Percentiles rank a stretch among this genome's conserved stretches.
Evolutionary conservation across 192 early-diverging fungal genomes (phyloP).

Genomic region (Coemansia guatemalensis): DNA sequence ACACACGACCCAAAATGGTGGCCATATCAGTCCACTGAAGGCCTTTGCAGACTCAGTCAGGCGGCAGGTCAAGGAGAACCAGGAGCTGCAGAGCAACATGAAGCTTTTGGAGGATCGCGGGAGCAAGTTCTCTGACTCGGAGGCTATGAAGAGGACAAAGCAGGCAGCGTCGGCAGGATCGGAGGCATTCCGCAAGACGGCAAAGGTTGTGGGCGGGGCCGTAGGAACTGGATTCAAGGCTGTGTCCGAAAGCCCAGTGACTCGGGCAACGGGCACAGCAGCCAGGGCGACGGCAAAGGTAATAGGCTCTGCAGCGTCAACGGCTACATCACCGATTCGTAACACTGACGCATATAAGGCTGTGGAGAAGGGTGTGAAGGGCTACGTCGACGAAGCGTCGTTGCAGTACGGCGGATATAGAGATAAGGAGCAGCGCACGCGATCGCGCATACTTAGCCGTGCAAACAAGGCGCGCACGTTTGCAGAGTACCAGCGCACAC

Average conservation of each 20-base stretch:
- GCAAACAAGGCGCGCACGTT: slow-evolving; percentile 47
- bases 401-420: slow-evolving; percentile 73
- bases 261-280: slow-evolving; percentile 74
- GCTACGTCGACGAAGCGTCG: slow-evolving; percentile 68
- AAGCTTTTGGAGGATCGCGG: slow-evolving; percentile 85
- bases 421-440: slow-evolving; percentile 67
- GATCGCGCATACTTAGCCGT: slow-evolving; percentile 43
- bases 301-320: slow-evolving; percentile 62
- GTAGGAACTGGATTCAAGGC: slow-evolving; percentile 66
- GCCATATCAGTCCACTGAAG: slow-evolving; percentile 60
- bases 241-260: slow-evolving; percentile 72
- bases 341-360: slow-evolving; percentile 65
- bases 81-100: slow-evolving; percentile 88
- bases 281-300: slow-evolving; percentile 64
- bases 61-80: slow-evolving; percentile 92
- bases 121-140: slow-evolving; percentile 80
- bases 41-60: slow-evolving; percentile 89
- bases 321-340: slow-evolving; percentile 66
- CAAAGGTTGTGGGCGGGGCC: slow-evolving; percentile 65
- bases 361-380: slow-evolving; percentile 63
- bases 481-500: slow-evolving; percentile 52
- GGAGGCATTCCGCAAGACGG: slow-evolving; percentile 70
- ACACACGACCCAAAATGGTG: slow-evolving; percentile 29
- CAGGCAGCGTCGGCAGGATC: slow-evolving; percentile 58
- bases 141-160: slow-evolving; percentile 85